phyloP scores from a whole-genome alignment of 176 grass and related monocot genomes.

The Triticum turgidum region DNA sequence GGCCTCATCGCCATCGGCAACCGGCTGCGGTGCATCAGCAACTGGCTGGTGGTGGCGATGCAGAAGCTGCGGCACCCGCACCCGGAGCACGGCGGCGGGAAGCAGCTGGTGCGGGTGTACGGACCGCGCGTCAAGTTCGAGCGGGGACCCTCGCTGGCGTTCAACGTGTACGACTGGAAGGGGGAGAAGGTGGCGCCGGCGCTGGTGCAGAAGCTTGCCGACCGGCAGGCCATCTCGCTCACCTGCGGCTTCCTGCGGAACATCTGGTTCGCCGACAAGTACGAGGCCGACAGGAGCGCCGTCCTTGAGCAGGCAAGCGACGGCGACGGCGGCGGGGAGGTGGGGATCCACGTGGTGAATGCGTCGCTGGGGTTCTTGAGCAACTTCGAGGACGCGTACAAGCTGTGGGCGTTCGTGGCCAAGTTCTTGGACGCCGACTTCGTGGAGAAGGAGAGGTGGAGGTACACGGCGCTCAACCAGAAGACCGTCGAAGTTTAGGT shows the following conservation, averaged over 20 bases:
- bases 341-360: constrained; percentile 75
- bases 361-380: constrained; percentile 78
- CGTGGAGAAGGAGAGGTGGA: constrained; percentile 93
- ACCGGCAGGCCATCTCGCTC: constrained; percentile 79
- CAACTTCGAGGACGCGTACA: constrained; percentile 92
- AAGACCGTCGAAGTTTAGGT: constrained; percentile 63
- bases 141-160: constrained; percentile 69
- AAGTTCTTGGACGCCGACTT: constrained; percentile 94
- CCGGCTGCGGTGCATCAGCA: constrained; percentile 81
- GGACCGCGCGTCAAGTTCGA: constrained; percentile 87
- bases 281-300: constrained; percentile 42
- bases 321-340: constrained; percentile 33
- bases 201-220: constrained; percentile 90
- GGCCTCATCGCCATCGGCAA: constrained; percentile 67
- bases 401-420: constrained; percentile 84
- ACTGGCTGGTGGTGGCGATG: constrained; percentile 86
- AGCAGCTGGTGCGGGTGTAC: constrained; percentile 65
- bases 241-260: constrained; percentile 71
- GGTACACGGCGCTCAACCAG: constrained; percentile 88
- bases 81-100: constrained; percentile 35
- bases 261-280: constrained; percentile 69
- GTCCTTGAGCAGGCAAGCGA: constrained; percentile 45
- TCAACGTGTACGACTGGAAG: constrained; percentile 94
- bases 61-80: constrained; percentile 72
- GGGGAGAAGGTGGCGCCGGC: constrained; percentile 68